A percentile compares a stretch with the other conserved stretches of the same genome.
phyloP scores from a whole-genome alignment of 345 rosid species.

The Sisymbrium irio region DNA sequence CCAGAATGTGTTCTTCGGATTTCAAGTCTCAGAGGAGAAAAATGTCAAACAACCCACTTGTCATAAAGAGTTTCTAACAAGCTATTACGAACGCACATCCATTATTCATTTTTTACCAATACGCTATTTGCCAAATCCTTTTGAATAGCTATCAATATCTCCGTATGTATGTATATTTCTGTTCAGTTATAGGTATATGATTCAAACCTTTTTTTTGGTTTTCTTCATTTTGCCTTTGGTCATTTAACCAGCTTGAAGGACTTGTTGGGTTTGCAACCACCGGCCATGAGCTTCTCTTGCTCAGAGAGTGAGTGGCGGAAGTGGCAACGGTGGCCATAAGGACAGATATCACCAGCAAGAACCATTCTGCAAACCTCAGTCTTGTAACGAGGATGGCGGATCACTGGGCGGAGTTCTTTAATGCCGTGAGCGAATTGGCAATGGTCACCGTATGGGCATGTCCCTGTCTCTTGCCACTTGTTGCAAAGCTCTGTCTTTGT shows the following conservation, averaged over 20 bases:
- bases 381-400: conserved; percentile 93
- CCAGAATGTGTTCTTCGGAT: background rate
- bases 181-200: background rate
- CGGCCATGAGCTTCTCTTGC: conserved; percentile 48
- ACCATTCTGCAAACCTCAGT: conserved; percentile 89
- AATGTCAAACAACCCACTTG: conserved; percentile 11
- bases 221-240: background rate
- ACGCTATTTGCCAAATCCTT: conserved; percentile 16
- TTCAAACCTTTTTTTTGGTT: background rate
- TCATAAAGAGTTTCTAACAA: conserved; percentile 3
- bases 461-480: conserved; percentile 94
- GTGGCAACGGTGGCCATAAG: conserved; percentile 95
- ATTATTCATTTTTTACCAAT: conserved; percentile 21
- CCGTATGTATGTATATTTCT: background rate
- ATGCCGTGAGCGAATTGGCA: conserved; percentile 96
- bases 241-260: conserved; percentile 26
- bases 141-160: background rate
- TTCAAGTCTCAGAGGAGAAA: background rate
- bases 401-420: conserved; percentile 79
- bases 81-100: conserved; percentile 9
- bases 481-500: conserved; percentile 91
- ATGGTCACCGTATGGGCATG: conserved; percentile 66
- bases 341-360: conserved; percentile 70
- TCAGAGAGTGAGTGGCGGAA: conserved; percentile 87
- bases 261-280: conserved; percentile 27